These are phyloP conservation scores for Arthroderma uncinatum DNA, from an alignment of 2,329 filamentous ascomycete genomes.

Conservation along the genomic window DNA sequence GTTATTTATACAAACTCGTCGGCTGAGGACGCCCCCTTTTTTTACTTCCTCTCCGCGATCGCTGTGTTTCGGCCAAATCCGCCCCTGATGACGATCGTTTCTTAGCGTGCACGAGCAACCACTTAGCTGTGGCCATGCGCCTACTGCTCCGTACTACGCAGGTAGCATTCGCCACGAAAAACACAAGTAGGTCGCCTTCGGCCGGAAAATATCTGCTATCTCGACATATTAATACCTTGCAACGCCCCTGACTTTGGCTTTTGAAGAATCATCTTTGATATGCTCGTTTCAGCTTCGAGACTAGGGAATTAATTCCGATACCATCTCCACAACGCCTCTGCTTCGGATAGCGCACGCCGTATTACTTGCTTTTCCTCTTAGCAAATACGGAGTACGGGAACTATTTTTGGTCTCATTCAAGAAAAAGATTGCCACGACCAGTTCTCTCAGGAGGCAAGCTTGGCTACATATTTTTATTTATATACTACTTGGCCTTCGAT, in stretches of 20 bases:
- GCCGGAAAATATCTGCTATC: not conserved
- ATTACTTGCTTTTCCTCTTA: not conserved
- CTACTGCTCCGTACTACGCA: not conserved
- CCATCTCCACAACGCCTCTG: not conserved
- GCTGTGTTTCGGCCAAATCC: constrained; percentile 1
- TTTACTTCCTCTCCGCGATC: not conserved
- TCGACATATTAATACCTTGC: too few relatives aligned
- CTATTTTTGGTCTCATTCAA: not conserved
- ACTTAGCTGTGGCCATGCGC: not conserved
- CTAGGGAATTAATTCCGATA: not conserved
- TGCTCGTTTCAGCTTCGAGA: not conserved
- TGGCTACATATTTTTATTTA: not conserved
- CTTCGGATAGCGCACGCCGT: not conserved
- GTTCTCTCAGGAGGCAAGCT: not conserved
- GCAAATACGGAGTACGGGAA: not conserved
- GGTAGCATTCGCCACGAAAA: not conserved
- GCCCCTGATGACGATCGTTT: not conserved
- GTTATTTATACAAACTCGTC: too few relatives aligned
- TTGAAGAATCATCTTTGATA: not conserved
- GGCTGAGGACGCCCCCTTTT: not conserved
- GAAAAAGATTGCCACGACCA: not conserved
- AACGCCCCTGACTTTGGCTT: not conserved
- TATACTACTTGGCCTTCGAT: not conserved
- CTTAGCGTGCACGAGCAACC: not conserved
- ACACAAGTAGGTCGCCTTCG: not conserved